Evolutionary conservation across 192 early-diverging fungal genomes (phyloP), one percentile per base, ranked within the genome.

Genomic region (Rhizophagus clarus): DNA sequence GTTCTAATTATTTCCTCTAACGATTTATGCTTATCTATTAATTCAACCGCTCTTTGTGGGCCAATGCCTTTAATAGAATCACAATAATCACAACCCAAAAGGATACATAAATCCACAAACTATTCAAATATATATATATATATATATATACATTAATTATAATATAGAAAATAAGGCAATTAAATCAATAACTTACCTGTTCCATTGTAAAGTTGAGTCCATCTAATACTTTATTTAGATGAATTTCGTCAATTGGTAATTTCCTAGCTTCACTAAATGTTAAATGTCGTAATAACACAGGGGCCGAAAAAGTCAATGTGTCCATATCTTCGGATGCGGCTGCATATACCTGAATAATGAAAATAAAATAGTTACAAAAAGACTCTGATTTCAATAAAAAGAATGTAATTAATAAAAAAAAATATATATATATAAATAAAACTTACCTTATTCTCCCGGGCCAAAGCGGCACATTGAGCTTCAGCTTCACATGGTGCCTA

Each of bases 321-420:
- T 99, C 98, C 97, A 99, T 98, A 86, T 99, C 98, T 81, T 99
- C 97, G 14, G 96, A 97, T 24, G 95, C 97, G 22, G 96, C 96
- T 34, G 94, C 98, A 83, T 92, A 98, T 3, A 99, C 96, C 87
- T 88, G 14, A 56, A 78, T 20, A 64, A n/a, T 5, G 22, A 32
- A 37, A 37, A 20, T 24, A 49, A 76, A 51, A 64, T 64, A 61
- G 29, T 15, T 47, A 42, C 47, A 3, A 32, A 4, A 60, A n/a
- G 5, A 26, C n/a, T 61, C 22, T 72, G 22, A 32, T 72, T 47
- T 45, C 47, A n/a, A 4, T 9, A 31, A 66, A 3, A 26, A 28
- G 31, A 66, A 28, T n/a, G 7, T 34, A 34, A 47, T n/a, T 22
- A 22, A 3, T 71, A 20, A 14, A 9, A 56, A 51, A 56, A 22